Percentiles rank a stretch among this genome's conserved stretches.
Conservation (phyloP, 768 basidiomycete genomes). For the Pholiota molesta region DNA sequence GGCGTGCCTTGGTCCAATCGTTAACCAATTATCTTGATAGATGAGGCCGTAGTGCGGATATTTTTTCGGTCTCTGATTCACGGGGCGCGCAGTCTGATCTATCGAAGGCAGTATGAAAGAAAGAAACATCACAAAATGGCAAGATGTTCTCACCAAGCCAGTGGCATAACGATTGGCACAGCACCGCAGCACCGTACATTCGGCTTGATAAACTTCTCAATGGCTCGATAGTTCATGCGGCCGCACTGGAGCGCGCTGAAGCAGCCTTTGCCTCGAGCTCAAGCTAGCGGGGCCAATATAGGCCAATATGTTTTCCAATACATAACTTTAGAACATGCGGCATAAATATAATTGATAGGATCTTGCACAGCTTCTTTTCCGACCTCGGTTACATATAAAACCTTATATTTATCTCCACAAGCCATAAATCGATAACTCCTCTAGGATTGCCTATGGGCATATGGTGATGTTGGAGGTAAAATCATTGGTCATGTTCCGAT, state of each 20-base stretch:
- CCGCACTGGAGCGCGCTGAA: neutral
- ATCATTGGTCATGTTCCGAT: slow-evolving; percentile 1
- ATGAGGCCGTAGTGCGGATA: neutral
- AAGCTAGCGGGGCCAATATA: too few species aligned
- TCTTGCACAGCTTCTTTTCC: slow-evolving; percentile 1
- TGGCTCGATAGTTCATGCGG: neutral
- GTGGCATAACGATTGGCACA: neutral
- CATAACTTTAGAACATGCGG: neutral
- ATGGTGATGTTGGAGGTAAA: neutral
- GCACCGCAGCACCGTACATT: neutral
- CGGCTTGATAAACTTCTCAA: neutral
- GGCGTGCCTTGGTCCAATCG: neutral
- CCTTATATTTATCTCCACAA: neutral
- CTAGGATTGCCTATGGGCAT: neutral
- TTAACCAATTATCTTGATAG: neutral
- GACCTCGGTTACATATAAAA: neutral
- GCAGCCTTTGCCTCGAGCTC: neutral
- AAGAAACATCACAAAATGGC: neutral
- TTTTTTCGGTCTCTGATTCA: slow-evolving; percentile 6
- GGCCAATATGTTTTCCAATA: neutral
- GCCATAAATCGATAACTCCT: neutral
- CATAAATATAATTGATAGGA: neutral
- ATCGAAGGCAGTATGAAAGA: neutral
- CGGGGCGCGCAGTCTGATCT: neutral
- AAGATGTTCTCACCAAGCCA: neutral